phyloP scores from a whole-genome alignment of 2,329 filamentous ascomycete genomes.

The Fusarium subtropicale region DNA sequence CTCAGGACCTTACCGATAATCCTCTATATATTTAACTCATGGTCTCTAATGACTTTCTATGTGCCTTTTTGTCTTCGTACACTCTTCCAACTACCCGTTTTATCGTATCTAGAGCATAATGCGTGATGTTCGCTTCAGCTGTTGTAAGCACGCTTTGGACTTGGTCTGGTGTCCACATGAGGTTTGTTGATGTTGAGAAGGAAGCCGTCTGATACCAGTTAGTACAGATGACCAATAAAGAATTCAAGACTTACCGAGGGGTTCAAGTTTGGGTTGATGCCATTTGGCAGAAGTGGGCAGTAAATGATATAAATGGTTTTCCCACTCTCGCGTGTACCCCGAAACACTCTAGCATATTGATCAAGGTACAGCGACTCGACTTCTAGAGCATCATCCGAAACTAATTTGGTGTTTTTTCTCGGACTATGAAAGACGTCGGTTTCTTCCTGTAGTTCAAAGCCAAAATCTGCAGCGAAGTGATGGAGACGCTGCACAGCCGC shows the following conservation, averaged over 20 bases:
- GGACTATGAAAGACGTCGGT: not conserved
- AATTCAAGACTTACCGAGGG: slow-evolving; percentile 24
- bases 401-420: fast-evolving
- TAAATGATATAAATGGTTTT: slow-evolving; percentile 31
- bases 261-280: slow-evolving; percentile 5
- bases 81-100: slow-evolving; percentile 25
- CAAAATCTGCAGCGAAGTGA: slow-evolving; percentile 39
- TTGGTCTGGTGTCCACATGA: slow-evolving; percentile 41
- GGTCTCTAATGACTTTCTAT: not conserved
- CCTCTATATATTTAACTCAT: not conserved
- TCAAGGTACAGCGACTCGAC: slow-evolving; percentile 6
- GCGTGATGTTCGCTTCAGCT: slow-evolving; percentile 17
- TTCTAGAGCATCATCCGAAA: fast-evolving
- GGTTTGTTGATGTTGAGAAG: slow-evolving; percentile 43
- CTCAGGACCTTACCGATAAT: not conserved
- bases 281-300: slow-evolving; percentile 38
- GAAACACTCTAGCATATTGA: slow-evolving; percentile 36
- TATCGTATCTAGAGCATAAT: slow-evolving; percentile 33
- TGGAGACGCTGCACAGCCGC: slow-evolving; percentile 35
- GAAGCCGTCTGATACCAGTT: slow-evolving; percentile 5
- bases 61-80: slow-evolving; percentile 21
- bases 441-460: slow-evolving; percentile 20
- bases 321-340: slow-evolving; percentile 14
- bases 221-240: fast-evolving
- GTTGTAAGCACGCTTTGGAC: slow-evolving; percentile 24